Conservation (phyloP, 768 basidiomycete species). For the Lanmaoa rubissima region DNA sequence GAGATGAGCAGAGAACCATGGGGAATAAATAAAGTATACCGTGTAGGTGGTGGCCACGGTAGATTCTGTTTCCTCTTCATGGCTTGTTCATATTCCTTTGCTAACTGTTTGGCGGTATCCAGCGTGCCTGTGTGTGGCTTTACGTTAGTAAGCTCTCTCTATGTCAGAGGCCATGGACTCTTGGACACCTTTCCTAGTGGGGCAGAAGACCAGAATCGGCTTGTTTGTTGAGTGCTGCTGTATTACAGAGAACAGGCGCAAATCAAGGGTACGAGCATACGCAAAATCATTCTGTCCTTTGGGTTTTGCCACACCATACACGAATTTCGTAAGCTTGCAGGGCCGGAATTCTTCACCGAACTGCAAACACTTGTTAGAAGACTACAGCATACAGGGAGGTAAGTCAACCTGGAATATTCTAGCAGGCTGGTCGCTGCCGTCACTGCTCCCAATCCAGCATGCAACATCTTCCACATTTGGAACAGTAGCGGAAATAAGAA, state of each 20-base stretch:
- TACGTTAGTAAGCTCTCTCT: background rate
- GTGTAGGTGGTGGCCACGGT: conserved; percentile 67
- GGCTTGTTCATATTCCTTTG: conserved; percentile 64
- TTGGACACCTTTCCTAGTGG: conserved; percentile 76
- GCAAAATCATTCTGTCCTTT: conserved; percentile 75
- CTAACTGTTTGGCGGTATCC: conserved; percentile 72
- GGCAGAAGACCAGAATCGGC: conserved; percentile 84
- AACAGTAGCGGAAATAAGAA: conserved; percentile 90
- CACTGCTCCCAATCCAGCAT: conserved; percentile 68
- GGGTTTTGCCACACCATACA: conserved; percentile 65
- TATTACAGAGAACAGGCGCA: conserved; percentile 68
- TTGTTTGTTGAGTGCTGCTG: conserved; percentile 73
- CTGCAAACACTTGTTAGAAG: conserved; percentile 37
- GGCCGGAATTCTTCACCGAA: conserved; percentile 94
- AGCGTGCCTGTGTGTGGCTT: conserved; percentile 47
- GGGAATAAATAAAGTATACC: conserved; percentile 34
- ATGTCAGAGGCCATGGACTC: background rate
- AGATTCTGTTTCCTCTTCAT: conserved; percentile 46
- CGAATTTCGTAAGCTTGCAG: conserved; percentile 70
- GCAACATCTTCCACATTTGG: conserved; percentile 93
- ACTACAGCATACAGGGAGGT: background rate
- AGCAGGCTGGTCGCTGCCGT: conserved; percentile 42
- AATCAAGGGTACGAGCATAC: conserved; percentile 70
- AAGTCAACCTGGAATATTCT: conserved; percentile 63
- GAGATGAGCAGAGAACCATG: background rate